phyloP scores from a whole-genome alignment of 2,329 filamentous ascomycete species.

The Penicillium sp. region DNA sequence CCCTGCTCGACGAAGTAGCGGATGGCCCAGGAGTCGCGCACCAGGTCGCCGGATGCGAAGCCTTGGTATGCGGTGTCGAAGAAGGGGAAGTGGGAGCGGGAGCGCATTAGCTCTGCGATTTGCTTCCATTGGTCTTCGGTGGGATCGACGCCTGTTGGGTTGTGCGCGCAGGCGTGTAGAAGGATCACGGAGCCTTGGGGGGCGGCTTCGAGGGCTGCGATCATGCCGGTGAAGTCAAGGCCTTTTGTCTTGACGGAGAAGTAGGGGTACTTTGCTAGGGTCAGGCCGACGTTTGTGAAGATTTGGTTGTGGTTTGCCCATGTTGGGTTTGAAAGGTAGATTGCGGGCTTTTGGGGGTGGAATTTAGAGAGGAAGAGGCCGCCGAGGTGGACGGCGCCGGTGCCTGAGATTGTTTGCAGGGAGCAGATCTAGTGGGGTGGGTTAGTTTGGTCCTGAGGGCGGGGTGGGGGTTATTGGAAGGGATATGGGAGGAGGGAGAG shows the following conservation, averaged over 20 bases:
- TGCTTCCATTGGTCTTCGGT: slow-evolving; percentile 93
- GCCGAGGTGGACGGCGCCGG: slow-evolving; percentile 89
- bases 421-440: slow-evolving; percentile 58
- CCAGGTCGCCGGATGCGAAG: slow-evolving; percentile 88
- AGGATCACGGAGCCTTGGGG: slow-evolving; percentile 81
- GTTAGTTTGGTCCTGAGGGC: not conserved
- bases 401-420: slow-evolving; percentile 94
- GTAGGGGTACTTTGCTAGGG: slow-evolving; percentile 85
- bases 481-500: not conserved
- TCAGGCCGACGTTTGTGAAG: slow-evolving; percentile 83
- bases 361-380: slow-evolving; percentile 92
- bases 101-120: slow-evolving; percentile 73
- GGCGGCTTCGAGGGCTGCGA: slow-evolving; percentile 66
- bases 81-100: slow-evolving; percentile 90
- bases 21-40: slow-evolving; percentile 84
- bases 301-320: slow-evolving; percentile 99
- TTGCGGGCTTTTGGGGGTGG: slow-evolving; percentile 67
- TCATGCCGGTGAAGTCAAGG: slow-evolving; percentile 89
- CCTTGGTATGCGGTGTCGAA: slow-evolving; percentile 98
- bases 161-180: slow-evolving; percentile 94
- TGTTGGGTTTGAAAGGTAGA: slow-evolving; percentile 92
- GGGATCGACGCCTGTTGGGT: slow-evolving; percentile 95
- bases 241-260: slow-evolving; percentile 86
- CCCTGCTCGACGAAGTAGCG: slow-evolving; percentile 92
- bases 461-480: not conserved